Evolutionary conservation across 306 rosid species (phyloP), one percentile per base, ranked within the genome.

Genomic region (Crataegus laevigata): DNA sequence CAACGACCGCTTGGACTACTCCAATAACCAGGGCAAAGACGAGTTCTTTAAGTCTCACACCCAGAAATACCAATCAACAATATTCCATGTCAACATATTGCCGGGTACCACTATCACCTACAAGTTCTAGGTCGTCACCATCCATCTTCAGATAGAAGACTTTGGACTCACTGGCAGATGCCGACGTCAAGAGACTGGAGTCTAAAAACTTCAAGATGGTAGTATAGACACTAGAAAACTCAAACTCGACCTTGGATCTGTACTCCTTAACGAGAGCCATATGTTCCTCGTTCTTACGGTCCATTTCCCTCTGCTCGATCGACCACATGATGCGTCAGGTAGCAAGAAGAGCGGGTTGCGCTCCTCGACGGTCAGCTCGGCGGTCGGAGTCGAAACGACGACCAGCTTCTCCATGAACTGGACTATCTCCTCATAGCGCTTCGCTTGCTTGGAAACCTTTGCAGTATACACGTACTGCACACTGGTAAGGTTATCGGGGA

Each of bases 321-420:
- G 93, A 91, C 1, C 93, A 91, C 1, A 91, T 89, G 62, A 91
- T 91, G 22, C 93, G 78, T 93, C 91, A 91, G 10, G 96, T 90
- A 1, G 96, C 96, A 5, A 93, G 10, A 91, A 91, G 18, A 88
- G 77, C 0, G 88, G 91, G 80, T 91, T 90, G 51, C 96, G 82
- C 76, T 90, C 96, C 65, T 90, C 96, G 0, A 90, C 89, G 28
- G 78, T 82, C 3, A 91, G 93, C 75, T 91, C 96, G 2, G 91
- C 78, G 14, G 93, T 70, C 0, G 96, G 96, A 14, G 96, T 91
- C 24, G 83, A 79, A 8, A 78, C 76, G 0, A 82, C 77, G 1
- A 91, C 96, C 8, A 91, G 89, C 87, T 91, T 91, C 83, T 91
- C 88, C 96, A 91, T 88, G 85, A 91, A 91, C 50, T 87, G 87